Evolutionary conservation across 1,284 basidiomycete species (phyloP).

Genomic region (Malassezia caprae): DNA sequence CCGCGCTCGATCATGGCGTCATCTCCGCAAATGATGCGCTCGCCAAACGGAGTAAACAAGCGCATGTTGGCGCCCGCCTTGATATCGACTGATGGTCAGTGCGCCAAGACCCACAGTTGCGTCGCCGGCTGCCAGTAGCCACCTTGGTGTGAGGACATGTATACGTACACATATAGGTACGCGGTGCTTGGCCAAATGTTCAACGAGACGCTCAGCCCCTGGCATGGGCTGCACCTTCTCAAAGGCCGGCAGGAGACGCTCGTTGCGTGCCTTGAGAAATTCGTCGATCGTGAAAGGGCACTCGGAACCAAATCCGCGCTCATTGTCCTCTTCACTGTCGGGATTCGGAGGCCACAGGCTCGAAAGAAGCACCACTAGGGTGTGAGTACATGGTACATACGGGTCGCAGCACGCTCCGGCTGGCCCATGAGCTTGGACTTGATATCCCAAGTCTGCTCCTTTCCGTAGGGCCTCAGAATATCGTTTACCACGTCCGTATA

Average conservation of each 20-base stretch:
- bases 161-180: conserved; percentile 40
- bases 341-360: conserved; percentile 34
- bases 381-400: conserved; percentile 13
- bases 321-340: conserved; percentile 15
- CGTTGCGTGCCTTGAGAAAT: conserved; percentile 39
- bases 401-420: conserved; percentile 42
- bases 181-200: conserved; percentile 38
- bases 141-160: conserved; percentile 3
- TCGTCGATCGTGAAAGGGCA: conserved; percentile 44
- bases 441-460: conserved; percentile 48
- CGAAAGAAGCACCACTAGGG: conserved; percentile 22
- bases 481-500: conserved; percentile 48
- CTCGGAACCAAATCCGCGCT: conserved; percentile 23
- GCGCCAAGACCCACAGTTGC: conserved; percentile 26
- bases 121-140: conserved; percentile 44
- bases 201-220: conserved; percentile 39
- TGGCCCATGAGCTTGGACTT: conserved; percentile 47
- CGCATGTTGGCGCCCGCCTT: conserved; percentile 31
- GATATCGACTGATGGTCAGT: conserved; percentile 25
- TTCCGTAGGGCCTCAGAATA: conserved; percentile 42
- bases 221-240: conserved; percentile 41
- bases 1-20: conserved; percentile 35
- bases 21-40: conserved; percentile 43
- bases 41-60: conserved; percentile 37
- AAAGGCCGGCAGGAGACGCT: conserved; percentile 35